Evolutionary conservation across 202 grass and related monocot genomes (phyloP), one percentile per base, ranked within the genome.

Genomic region (Setaria italica): DNA sequence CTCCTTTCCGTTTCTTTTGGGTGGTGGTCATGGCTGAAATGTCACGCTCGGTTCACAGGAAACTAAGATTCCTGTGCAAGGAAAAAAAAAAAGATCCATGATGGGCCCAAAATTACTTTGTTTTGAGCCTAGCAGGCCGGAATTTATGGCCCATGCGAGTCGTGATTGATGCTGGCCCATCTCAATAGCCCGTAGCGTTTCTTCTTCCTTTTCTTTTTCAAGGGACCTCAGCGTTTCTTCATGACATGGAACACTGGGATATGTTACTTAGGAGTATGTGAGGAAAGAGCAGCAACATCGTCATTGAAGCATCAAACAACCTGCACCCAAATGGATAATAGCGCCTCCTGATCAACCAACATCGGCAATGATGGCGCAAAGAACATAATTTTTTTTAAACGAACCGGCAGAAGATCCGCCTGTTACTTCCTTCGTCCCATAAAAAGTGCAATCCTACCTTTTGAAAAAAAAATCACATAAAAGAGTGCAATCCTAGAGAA

Each of bases 21-120:
- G 67, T 47, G 80, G 67, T 63, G 67, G 14, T 0, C 43, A 4
- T 7, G 5, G 30, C 0, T 65, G 76, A 64, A 2, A 62, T 59
- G 74, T 78, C 73, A 57, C 63, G 4, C 63, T 77, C 82, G 15
- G 55, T 13, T 65, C 55, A 65, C 49, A 86, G 47, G 12, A 81
- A 74, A 47, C 59, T 75, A 57, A 67, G 47, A 74, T 86, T 74
- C 68, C 48, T 86, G 13, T 29, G 20, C 48, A 2, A 35, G 6
- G 7, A 20, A 74, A 64, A 70, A 64, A 70, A 9, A 50, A 47
- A 0, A 14, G 13, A 49, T 51, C 2, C 2, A 58, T 2, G 51
- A 59, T 5, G 0, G 78, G 48, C 32, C 21, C 33, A 9, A 33
- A 5, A 13, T 25, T 69, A 3, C 4, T 20, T 47, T 58, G n/a